phyloP scores from a whole-genome alignment of 306 rosid genomes.

The Macrotyloma uniflorum region DNA sequence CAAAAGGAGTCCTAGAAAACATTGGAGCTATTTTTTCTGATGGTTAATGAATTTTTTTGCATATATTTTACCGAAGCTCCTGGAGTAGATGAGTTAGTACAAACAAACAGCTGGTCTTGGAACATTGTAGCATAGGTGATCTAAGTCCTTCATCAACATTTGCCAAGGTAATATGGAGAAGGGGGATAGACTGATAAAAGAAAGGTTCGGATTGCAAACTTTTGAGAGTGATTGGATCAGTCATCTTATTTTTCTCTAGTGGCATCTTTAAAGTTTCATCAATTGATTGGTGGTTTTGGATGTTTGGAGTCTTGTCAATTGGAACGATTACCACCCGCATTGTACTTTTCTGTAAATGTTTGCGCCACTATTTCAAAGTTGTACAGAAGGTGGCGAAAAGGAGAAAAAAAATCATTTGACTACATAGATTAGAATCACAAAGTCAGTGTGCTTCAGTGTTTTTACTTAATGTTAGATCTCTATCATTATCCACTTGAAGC shows the following conservation, averaged over 20 bases:
- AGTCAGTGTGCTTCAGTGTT: constrained; percentile 31
- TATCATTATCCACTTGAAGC: constrained; percentile 45
- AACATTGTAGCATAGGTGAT: constrained; percentile 27
- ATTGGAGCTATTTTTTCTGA: constrained; percentile 34
- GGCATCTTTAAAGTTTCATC: constrained; percentile 40
- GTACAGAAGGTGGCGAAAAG: constrained; percentile 28
- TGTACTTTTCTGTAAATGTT: constrained; percentile 40
- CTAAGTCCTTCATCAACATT: constrained; percentile 39
- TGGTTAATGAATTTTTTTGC: constrained; percentile 34
- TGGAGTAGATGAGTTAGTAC: constrained; percentile 22
- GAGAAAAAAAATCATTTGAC: constrained; percentile 30
- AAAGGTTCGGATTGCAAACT: constrained; percentile 40
- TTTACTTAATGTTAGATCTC: constrained; percentile 32
- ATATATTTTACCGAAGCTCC: constrained; percentile 26
- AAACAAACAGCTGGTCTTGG: constrained; percentile 39
- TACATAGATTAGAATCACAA: constrained; percentile 29
- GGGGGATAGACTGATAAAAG: constrained; percentile 17
- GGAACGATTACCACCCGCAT: constrained; percentile 18
- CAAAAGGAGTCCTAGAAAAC: constrained; percentile 67
- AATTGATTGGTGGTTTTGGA: constrained; percentile 42
- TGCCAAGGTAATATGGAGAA: constrained; percentile 28
- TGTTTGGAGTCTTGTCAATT: constrained; percentile 34
- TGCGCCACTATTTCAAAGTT: constrained; percentile 37
- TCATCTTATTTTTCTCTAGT: constrained; percentile 43
- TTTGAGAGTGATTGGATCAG: constrained; percentile 45